Base-by-base conservation (phyloP, 83 land plant species). In the Larix sibirica region DNA sequence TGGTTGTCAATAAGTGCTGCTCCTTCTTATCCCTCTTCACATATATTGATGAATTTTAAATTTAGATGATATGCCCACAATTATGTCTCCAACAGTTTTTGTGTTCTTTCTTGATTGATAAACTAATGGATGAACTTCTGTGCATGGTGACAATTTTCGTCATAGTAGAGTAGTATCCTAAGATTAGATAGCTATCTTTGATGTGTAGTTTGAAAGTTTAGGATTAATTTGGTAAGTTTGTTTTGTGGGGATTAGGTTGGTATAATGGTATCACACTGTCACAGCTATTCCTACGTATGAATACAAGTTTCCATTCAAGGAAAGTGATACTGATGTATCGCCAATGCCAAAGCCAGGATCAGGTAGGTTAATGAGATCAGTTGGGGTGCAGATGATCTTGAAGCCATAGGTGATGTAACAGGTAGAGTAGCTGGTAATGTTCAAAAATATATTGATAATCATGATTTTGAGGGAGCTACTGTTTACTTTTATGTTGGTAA, bases 271-370 rank as follows among this genome's bases (percentile, higher is more conserved):
- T 90, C 26, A 79, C 91, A 40, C 94, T 87, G 91, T 90, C 26
- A 79, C 91, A 40, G 85, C 92, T 44, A 86, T 94, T 82, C 96
- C 99, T 20, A 47, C 66, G 54, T 90, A 92, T 75, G 98, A 94
- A 9, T 84, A 85, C 83, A 92, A 90, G 83, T 90, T 91, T 85
- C 80, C 84, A 38, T 98, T 98, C 80, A 98, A 98, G 85, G 99
- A 96, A 86, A 98, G 99, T 47, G 99, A 98, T 88, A 97, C 96
- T 24, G 99, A 92, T 67, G 91, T 98, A 80, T 84, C 96, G 23
- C 93, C 97, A 9, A 79, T 95, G 10, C 93, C 94, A 20, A 90
- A 88, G 83, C 99, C 97, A 70, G 97, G 98, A 60, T 20, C 92
- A 89, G 91, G 78, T 31, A 86, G 90, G 73, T 85, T 31, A 94